These are phyloP conservation scores for Harrya chromipes DNA, from an alignment of 768 basidiomycete species.

Conservation along the genomic window DNA sequence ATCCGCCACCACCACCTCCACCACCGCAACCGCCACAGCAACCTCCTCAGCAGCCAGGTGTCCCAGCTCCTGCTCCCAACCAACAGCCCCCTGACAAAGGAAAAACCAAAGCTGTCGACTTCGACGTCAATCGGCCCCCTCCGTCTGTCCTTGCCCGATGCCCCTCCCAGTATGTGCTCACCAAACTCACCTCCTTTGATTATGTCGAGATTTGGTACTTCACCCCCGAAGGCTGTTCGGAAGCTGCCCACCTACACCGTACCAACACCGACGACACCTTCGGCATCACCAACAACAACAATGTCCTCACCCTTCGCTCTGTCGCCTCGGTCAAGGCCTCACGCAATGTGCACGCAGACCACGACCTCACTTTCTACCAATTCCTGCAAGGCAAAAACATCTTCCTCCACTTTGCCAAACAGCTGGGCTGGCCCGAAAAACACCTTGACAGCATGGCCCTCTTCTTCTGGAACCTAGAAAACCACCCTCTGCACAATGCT, in stretches of 20 bases:
- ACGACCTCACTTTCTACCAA: too few species aligned
- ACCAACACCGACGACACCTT: too few species aligned
- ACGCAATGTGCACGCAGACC: too few species aligned
- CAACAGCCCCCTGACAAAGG: too few species aligned
- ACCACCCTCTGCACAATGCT: neutral
- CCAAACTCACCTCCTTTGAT: slow-evolving; percentile 4
- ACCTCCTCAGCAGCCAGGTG: too few species aligned
- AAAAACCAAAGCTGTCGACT: neutral
- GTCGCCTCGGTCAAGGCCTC: too few species aligned
- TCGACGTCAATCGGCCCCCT: neutral
- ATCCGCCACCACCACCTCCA: too few species aligned
- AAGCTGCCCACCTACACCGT: neutral
- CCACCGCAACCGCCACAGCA: too few species aligned
- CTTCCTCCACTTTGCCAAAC: neutral
- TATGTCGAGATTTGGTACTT: slow-evolving; percentile 16
- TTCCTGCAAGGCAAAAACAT: slow-evolving; percentile 7
- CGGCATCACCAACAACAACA: too few species aligned
- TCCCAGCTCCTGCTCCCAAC: too few species aligned
- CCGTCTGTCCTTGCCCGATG: too few species aligned
- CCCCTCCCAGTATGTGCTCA: slow-evolving; percentile 5
- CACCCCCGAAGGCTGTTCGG: neutral
- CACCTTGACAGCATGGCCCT: neutral
- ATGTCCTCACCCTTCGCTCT: too few species aligned
- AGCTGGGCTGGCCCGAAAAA: neutral
- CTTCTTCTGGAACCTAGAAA: slow-evolving; percentile 6